Evolutionary conservation across 1,139 yeast genomes (phyloP).

Genomic region (Taiozyma sp.): DNA sequence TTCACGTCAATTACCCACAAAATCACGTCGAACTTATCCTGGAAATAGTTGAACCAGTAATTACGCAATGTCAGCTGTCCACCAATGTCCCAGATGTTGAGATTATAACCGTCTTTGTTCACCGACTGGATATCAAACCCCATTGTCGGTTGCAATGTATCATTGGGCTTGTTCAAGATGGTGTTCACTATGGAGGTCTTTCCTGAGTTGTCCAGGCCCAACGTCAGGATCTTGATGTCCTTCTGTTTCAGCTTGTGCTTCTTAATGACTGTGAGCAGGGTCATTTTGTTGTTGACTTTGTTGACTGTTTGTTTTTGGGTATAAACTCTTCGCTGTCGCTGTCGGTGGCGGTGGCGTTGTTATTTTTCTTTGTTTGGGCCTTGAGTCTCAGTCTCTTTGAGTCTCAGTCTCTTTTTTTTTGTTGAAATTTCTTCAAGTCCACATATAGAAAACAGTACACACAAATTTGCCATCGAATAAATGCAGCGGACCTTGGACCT

Average conservation of each 20-base stretch:
- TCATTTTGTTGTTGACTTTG: constrained; percentile 44
- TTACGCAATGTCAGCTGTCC: constrained; percentile 82
- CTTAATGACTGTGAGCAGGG: constrained; percentile 72
- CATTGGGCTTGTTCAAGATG: constrained; percentile 44
- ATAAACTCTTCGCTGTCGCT: too few species aligned
- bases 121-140: constrained; percentile 60
- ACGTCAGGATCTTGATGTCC: constrained; percentile 67
- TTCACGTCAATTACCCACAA: constrained; percentile 89
- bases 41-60: constrained; percentile 85
- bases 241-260: constrained; percentile 79
- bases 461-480: background rate
- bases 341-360: background rate
- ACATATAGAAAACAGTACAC: too few species aligned
- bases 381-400: too few species aligned
- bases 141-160: constrained; percentile 59
- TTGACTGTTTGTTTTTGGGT: too few species aligned
- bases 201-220: constrained; percentile 95
- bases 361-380: too few species aligned
- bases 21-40: constrained; percentile 73
- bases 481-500: background rate
- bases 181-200: constrained; percentile 77
- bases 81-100: constrained; percentile 95
- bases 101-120: constrained; percentile 36
- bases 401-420: background rate
- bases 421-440: background rate